Base-by-base conservation (phyloP, 352 stramenopile species). In the Pythium brachiatum region DNA sequence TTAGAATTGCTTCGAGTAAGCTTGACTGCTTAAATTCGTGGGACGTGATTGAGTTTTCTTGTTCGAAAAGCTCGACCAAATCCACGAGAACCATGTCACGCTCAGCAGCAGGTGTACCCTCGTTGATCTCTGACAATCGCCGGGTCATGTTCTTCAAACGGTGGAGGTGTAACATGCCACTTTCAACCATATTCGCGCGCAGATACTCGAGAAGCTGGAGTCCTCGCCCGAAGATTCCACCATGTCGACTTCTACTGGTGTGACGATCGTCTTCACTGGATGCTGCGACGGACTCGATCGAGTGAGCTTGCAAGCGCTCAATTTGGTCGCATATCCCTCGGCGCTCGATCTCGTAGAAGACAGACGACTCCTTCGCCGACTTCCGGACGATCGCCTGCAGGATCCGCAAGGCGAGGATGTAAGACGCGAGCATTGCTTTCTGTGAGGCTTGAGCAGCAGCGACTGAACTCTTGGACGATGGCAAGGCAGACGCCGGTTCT, bases 21-120 rank as follows among this genome's bases (percentile, higher is more conserved):
- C 85, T 72, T 2, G 84, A 95, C 36, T 92, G 84, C 53, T 91
- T 92, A 62, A 95, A 91, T 51, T 95, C 86, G 31, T 91, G 90
- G 0, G 81, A 87, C 21, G 86, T 95, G 46, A 95, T 89, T 12
- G 79, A 83, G 54, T 88, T 86, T 32, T 79, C 66, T 46, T 90
- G 73, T 21, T 90, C 80, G 53, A 93, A 89, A 25, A 93, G 64
- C 48, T 93, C 84, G 34, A 91, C 77, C 21, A 93, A 68, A 64
- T 91, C 84, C 13, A 87, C 61, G 18, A 92, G 65, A 25, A 84
- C 72, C 11, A 89, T 60, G n/a, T 89, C 69, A 41, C 74, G 74
- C 20, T 89, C 76, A 18, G 72, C 50, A 2, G 55, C 36, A 3
- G 70, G 73, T 5, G 25, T 56, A 11, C 44, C 43, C 20, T 76